Percentiles rank a stretch among this genome's conserved stretches.
These are phyloP conservation scores for Pholiota molesta DNA, from an alignment of 768 basidiomycete genomes.

Conservation along the genomic window DNA sequence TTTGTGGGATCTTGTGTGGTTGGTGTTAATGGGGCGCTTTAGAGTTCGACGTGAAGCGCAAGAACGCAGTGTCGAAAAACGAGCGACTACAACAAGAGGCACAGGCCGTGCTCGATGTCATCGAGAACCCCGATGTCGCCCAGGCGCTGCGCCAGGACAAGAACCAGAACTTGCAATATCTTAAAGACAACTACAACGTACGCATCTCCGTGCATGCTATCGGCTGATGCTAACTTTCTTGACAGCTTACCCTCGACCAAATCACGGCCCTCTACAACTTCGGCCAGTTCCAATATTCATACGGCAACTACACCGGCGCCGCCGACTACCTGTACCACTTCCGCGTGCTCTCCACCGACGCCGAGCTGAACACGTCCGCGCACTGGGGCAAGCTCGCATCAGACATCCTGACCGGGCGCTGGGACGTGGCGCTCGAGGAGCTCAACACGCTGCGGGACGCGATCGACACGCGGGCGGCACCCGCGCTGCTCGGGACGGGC, in stretches of 20 bases:
- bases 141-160: slow-evolving; percentile 95
- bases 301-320: slow-evolving; percentile 94
- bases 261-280: slow-evolving; percentile 97
- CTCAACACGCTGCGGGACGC: slow-evolving; percentile 93
- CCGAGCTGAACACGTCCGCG: slow-evolving; percentile 91
- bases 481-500: slow-evolving; percentile 45
- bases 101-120: slow-evolving; percentile 91
- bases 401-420: slow-evolving; percentile 92
- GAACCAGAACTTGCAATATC: slow-evolving; percentile 92
- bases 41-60: slow-evolving; percentile 88
- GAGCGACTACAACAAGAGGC: slow-evolving; percentile 89
- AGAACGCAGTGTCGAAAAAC: slow-evolving; percentile 81
- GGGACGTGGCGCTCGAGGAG: slow-evolving; percentile 94
- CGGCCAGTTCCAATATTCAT: slow-evolving; percentile 98
- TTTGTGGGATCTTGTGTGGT: background rate
- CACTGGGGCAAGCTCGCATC: slow-evolving; percentile 99
- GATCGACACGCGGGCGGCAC: slow-evolving; percentile 78
- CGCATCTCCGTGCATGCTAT: slow-evolving; percentile 24
- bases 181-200: slow-evolving; percentile 92
- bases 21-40: background rate
- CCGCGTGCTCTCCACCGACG: slow-evolving; percentile 93
- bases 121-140: slow-evolving; percentile 95
- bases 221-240: background rate
- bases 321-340: slow-evolving; percentile 99
- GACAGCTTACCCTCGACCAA: slow-evolving; percentile 90